phyloP scores from a whole-genome alignment of 2,329 filamentous ascomycete genomes.

The Berkeleyomyces basicola region DNA sequence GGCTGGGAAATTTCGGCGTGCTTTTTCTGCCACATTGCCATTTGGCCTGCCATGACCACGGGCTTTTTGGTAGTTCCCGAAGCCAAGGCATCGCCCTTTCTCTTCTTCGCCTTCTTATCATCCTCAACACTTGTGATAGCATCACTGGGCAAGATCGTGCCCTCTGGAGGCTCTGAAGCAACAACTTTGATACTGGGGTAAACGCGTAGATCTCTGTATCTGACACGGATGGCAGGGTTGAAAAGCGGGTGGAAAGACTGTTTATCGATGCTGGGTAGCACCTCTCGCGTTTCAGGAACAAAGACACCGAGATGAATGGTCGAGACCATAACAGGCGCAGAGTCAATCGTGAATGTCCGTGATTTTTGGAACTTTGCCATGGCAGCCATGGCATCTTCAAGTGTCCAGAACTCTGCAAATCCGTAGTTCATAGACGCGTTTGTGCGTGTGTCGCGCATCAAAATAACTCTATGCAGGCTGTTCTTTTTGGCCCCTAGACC shows the following conservation, averaged over 20 bases:
- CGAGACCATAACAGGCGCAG: constrained; percentile 50
- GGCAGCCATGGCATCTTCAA: constrained; percentile 61
- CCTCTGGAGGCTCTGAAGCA: constrained; percentile 26
- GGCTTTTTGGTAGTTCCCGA: constrained; percentile 23
- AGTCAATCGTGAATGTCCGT: constrained; percentile 62
- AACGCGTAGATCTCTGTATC: constrained; percentile 60
- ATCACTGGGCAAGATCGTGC: constrained; percentile 16
- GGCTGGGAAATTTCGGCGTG: constrained; percentile 23
- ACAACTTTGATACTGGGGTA: constrained; percentile 51
- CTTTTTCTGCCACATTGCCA: constrained; percentile 30
- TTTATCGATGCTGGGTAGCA: constrained; percentile 36
- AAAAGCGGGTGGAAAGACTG: constrained; percentile 56
- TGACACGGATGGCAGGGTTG: constrained; percentile 49
- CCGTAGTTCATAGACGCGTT: constrained; percentile 67
- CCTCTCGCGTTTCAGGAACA: constrained; percentile 49
- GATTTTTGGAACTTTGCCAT: constrained; percentile 54
- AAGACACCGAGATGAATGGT: constrained; percentile 80
- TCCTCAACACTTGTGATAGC: constrained; percentile 15
- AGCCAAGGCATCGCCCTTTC: constrained; percentile 30
- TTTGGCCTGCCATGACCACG: constrained; percentile 26
- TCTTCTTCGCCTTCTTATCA: constrained; percentile 32
- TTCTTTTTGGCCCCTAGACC: constrained; percentile 55
- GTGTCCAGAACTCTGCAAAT: constrained; percentile 65
- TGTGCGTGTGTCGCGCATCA: constrained; percentile 55
- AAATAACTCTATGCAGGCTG: constrained; percentile 58